phyloP scores from a whole-genome alignment of 2,329 filamentous ascomycete genomes.

The Phyllosticta capitalensis region DNA sequence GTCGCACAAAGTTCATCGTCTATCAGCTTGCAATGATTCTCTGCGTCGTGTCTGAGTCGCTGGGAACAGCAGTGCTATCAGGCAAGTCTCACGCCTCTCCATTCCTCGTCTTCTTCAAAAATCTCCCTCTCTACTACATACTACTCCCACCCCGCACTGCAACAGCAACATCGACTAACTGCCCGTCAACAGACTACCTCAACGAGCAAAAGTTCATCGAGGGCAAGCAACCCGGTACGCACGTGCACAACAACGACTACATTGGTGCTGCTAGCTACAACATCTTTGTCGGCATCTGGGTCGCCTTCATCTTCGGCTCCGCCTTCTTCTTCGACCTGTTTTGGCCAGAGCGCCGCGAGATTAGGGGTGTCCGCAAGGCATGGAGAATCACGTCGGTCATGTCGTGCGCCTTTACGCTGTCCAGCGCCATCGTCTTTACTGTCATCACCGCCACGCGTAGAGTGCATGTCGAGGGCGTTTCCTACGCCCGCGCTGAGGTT shows the following conservation, averaged over 20 bases:
- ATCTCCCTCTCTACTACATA: not conserved
- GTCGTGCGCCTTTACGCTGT: conserved; percentile 38
- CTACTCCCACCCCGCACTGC: not conserved
- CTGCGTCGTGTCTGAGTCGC: conserved; percentile 46
- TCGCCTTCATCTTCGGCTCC: conserved; percentile 49
- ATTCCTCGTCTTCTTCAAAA: not conserved
- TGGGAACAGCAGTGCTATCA: conserved; percentile 46
- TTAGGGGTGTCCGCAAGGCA: conserved; percentile 38
- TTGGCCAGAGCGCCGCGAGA: conserved; percentile 48
- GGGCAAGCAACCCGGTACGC: conserved; percentile 28
- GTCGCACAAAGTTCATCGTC: conserved; percentile 49
- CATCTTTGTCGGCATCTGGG: conserved; percentile 48
- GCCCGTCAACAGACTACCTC: conserved; percentile 39
- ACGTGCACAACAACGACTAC: conserved; percentile 46
- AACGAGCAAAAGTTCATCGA: conserved; percentile 43
- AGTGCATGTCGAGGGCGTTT: conserved; percentile 34
- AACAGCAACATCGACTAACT: not conserved
- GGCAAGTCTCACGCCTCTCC: conserved; percentile 27
- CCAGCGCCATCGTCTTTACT: conserved; percentile 41
- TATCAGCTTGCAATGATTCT: conserved; percentile 52
- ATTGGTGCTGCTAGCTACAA: conserved; percentile 48
- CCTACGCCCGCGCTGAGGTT: conserved; percentile 19
- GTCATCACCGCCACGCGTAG: conserved; percentile 40
- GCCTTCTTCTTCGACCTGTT: conserved; percentile 55
- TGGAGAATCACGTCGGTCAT: conserved; percentile 46